A percentile compares a stretch with the other conserved stretches of the same genome.
These are phyloP conservation scores for Corymbia citriodora DNA, from an alignment of 441 rosid species.

Conservation along the genomic window DNA sequence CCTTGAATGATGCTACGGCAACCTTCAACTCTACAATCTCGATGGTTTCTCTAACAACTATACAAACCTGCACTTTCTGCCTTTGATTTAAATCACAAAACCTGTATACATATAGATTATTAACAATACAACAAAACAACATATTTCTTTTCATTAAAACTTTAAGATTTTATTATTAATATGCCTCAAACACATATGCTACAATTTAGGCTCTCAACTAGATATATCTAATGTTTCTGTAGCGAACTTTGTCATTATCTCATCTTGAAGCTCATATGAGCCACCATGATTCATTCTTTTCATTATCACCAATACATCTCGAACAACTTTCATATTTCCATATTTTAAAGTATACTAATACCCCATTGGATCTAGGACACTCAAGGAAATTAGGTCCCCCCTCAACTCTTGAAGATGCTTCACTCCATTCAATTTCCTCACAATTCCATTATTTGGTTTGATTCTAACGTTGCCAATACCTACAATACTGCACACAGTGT, in stretches of 20 bases:
- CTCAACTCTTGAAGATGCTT: background rate
- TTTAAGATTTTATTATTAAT: too few relatives aligned
- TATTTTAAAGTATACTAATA: background rate
- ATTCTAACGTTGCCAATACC: too few relatives aligned
- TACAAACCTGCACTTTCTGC: background rate
- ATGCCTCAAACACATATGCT: background rate
- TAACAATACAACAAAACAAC: background rate
- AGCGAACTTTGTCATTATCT: background rate
- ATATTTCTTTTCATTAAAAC: background rate
- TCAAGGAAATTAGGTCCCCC: background rate
- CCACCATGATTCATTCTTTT: background rate
- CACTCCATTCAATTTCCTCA: too few relatives aligned
- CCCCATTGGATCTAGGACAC: background rate
- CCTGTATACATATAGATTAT: background rate
- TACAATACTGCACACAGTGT: too few relatives aligned
- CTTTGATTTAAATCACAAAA: background rate
- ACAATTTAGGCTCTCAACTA: background rate
- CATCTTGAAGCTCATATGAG: background rate
- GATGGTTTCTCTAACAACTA: rapidly evolving
- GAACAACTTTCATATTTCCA: background rate
- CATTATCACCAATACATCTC: background rate
- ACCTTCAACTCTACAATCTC: background rate
- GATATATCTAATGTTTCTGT: rapidly evolving
- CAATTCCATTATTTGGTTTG: too few relatives aligned
- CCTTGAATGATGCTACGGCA: too few relatives aligned